Evolutionary conservation across 1,139 yeast species (phyloP).

Genomic region (Scheffersomyces segobiensis): DNA sequence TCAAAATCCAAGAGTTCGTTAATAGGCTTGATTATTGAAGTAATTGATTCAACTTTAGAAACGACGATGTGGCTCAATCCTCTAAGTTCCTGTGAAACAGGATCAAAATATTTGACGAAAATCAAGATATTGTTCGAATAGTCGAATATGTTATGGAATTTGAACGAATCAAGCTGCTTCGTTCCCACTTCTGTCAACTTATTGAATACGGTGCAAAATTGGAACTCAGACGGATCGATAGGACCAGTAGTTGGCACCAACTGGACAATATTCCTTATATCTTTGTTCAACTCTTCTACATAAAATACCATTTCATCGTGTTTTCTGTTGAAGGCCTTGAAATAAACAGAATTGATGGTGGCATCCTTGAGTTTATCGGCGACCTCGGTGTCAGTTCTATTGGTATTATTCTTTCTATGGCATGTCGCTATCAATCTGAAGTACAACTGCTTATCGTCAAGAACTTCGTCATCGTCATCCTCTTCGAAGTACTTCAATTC

Average conservation of each 20-base stretch:
- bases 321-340: constrained; percentile 39
- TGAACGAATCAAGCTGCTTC: constrained; percentile 3
- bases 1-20: constrained; percentile 47
- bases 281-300: constrained; percentile 45
- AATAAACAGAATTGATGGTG: constrained; percentile 40
- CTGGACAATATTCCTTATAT: constrained; percentile 24
- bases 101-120: constrained; percentile 74
- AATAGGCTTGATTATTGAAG: constrained; percentile 44
- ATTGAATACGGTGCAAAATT: constrained; percentile 21
- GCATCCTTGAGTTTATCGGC: constrained; percentile 31
- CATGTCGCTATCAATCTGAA: constrained; percentile 67
- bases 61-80: constrained; percentile 70
- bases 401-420: constrained; percentile 72
- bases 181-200: constrained; percentile 3
- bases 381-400: constrained; percentile 60
- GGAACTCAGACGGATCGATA: constrained; percentile 23
- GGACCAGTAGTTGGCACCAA: constrained; percentile 5
- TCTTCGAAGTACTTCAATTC: constrained; percentile 31
- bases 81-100: constrained; percentile 47
- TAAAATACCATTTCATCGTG: constrained; percentile 50
- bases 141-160: constrained; percentile 22
- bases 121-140: constrained; percentile 47
- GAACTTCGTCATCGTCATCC: constrained; percentile 11
- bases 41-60: constrained; percentile 48
- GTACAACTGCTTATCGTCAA: constrained; percentile 27